Evolutionary conservation across 2,329 filamentous ascomycete species (phyloP).

Genomic region (Colletotrichum horii): DNA sequence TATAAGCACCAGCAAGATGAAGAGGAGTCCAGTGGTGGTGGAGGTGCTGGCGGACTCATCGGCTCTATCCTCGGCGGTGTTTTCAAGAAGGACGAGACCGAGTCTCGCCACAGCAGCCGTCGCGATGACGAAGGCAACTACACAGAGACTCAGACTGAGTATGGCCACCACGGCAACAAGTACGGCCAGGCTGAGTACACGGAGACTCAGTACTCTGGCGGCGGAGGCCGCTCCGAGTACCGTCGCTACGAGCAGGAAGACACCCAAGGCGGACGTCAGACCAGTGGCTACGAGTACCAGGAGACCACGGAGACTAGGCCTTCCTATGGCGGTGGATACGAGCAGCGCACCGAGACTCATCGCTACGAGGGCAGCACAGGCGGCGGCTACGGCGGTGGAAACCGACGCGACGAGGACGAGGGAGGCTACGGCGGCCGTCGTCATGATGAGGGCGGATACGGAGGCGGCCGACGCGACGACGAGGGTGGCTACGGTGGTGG

Average conservation of each 20-base stretch:
- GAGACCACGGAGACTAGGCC: slow-evolving; percentile 61
- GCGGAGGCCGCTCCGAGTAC: slow-evolving; percentile 64
- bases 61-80: slow-evolving; percentile 70
- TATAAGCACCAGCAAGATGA: slow-evolving; percentile 32
- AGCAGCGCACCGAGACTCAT: slow-evolving; percentile 61
- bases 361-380: slow-evolving; percentile 45
- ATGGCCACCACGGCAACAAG: slow-evolving; percentile 60
- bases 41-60: slow-evolving; percentile 72
- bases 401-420: slow-evolving; percentile 24
- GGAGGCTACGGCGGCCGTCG: slow-evolving; percentile 28
- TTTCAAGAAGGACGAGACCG: slow-evolving; percentile 60
- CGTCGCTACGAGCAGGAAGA: slow-evolving; percentile 65
- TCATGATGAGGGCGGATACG: slow-evolving; percentile 2
- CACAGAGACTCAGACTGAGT: slow-evolving; percentile 65
- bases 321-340: slow-evolving; percentile 58
- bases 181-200: slow-evolving; percentile 67
- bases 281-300: slow-evolving; percentile 61
- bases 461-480: slow-evolving; percentile 14
- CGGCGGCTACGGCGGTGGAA: slow-evolving; percentile 22
- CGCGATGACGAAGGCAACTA: slow-evolving; percentile 66
- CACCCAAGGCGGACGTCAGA: slow-evolving; percentile 38
- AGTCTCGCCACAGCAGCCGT: slow-evolving; percentile 56
- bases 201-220: slow-evolving; percentile 62
- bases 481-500: slow-evolving; percentile 25
- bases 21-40: slow-evolving; percentile 66